Conservation (phyloP, 331 rosid species). For the Malus hybrid region DNA sequence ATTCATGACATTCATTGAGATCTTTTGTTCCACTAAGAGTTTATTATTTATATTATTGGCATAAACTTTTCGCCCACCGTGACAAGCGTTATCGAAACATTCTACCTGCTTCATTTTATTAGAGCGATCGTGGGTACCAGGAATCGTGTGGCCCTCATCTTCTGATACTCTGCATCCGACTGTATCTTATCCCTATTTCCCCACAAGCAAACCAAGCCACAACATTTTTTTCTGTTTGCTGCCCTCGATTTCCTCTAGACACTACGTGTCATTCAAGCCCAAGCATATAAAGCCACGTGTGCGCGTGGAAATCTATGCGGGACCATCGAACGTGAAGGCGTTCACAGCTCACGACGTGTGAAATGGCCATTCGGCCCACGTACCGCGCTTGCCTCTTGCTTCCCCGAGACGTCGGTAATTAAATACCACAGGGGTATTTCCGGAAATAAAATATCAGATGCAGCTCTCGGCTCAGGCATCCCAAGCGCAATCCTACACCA, state of each 20-base stretch:
- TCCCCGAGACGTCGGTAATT: too few relatives aligned
- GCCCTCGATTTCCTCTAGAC: neutral
- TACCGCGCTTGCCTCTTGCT: accelerated
- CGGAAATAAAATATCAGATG: neutral
- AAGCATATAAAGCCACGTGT: neutral
- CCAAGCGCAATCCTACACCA: neutral
- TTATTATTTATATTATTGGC: too few relatives aligned
- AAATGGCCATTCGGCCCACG: neutral
- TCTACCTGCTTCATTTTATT: too few relatives aligned
- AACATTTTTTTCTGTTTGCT: neutral
- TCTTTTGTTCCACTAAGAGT: too few relatives aligned
- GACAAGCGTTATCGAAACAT: too few relatives aligned
- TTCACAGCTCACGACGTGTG: neutral
- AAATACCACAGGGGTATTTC: neutral
- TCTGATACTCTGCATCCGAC: neutral
- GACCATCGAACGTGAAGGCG: neutral
- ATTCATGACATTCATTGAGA: too few relatives aligned
- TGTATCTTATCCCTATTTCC: neutral
- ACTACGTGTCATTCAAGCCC: neutral
- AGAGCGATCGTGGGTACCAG: neutral
- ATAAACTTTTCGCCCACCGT: neutral
- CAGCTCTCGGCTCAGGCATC: neutral
- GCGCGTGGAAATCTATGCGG: neutral
- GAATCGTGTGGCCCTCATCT: neutral
- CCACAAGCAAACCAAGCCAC: neutral